These are phyloP conservation scores for Trichosporon faecale DNA, from an alignment of 1,284 basidiomycete species.

Conservation along the genomic window DNA sequence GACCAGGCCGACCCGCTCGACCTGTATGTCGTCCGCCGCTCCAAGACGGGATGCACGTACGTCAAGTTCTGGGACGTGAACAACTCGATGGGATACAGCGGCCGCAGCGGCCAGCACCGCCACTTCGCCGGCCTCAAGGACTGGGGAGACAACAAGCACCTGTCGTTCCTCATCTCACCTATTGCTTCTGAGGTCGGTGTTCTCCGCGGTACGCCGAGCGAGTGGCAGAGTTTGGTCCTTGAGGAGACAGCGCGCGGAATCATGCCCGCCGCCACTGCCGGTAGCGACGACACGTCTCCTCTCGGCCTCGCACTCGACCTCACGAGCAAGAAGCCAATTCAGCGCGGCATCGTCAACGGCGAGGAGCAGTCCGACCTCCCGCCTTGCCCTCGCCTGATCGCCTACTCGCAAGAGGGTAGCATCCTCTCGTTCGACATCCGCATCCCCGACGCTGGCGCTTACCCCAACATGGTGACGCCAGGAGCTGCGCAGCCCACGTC, in stretches of 20 bases:
- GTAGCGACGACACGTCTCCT: slow-evolving; percentile 53
- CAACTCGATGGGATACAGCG: slow-evolving; percentile 47
- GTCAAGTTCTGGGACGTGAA: slow-evolving; percentile 52
- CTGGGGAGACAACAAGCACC: slow-evolving; percentile 51
- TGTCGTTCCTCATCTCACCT: slow-evolving; percentile 54
- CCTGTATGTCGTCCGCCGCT: slow-evolving; percentile 47
- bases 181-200: slow-evolving; percentile 52
- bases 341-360: slow-evolving; percentile 52
- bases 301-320: slow-evolving; percentile 57
- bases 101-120: slow-evolving; percentile 42
- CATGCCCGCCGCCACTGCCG: slow-evolving; percentile 53
- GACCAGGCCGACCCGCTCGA: slow-evolving; percentile 49
- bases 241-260: slow-evolving; percentile 56
- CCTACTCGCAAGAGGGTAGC: slow-evolving; percentile 56
- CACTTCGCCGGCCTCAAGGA: slow-evolving; percentile 48
- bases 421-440: slow-evolving; percentile 56
- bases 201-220: slow-evolving; percentile 34
- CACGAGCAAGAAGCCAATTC: slow-evolving; percentile 51
- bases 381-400: slow-evolving; percentile 53
- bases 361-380: slow-evolving; percentile 53
- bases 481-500: slow-evolving; percentile 14
- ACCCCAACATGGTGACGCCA: slow-evolving; percentile 50
- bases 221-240: slow-evolving; percentile 55
- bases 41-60: slow-evolving; percentile 37
- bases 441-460: slow-evolving; percentile 49